Base-by-base conservation (phyloP, 2,329 filamentous ascomycete species). In the Cladobotryum mycophilum region DNA sequence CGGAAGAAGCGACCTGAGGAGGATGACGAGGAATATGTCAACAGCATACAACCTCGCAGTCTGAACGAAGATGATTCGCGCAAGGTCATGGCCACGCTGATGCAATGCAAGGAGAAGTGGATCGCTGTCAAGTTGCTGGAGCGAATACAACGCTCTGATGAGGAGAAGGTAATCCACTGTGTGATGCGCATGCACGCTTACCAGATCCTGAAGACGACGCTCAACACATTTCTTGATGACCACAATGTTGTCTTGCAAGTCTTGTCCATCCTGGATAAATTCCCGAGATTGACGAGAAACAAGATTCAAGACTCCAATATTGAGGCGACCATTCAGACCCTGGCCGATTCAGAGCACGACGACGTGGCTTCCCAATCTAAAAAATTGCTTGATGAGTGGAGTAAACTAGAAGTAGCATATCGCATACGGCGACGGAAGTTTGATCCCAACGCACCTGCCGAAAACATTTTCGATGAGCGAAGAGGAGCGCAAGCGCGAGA, bases 21-120 rank as follows among this genome's bases (percentile, higher is more conserved):
- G 64, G 89, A 95, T 56, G 92, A 96, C 60, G 92, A 96, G 65
- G 92, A 96, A 63, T 97, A 97, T 64, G 86, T 96, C 67, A 93
- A 90, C 69, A 91, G 89, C 67, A 79, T 95, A 54, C 82, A 92
- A 66, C 84, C 88, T 47, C 88, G 84, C 62, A 83, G 80, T 44
- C 79, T 96, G 53, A 84, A 89, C 57, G 88, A 93, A 61, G 82
- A 86, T 53, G 89, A 87, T 55, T 89, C 95, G 54, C 89, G 86
- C 61, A 95, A 95, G 70, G 89, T 96, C 68, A 96, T 96, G 89
- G 91, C 92, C 20, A 86, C 90, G 48, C 81, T 99, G 53, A 91
- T 96, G 83, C 92, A 96, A 68, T 96, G 89, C 77, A 95, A 96
- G 70, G 93, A 99, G 76, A 96, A 96, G 70, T 99, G 93, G 93